Base-by-base conservation (phyloP, 2,329 filamentous ascomycete species). In the Pyrenophora seminiperda region DNA sequence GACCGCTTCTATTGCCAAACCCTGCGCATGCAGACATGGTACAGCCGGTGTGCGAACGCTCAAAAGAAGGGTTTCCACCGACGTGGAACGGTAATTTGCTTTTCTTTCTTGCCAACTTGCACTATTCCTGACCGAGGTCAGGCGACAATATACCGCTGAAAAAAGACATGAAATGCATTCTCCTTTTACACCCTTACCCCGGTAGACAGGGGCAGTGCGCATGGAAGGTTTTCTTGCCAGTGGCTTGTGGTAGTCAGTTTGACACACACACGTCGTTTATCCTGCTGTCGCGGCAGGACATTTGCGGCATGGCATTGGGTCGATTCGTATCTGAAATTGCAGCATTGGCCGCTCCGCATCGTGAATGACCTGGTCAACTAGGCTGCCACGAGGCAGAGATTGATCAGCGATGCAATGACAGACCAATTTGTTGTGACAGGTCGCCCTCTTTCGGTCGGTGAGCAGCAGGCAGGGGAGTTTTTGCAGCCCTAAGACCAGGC, bases 1-100 rank as follows among this genome's bases (percentile, higher is more conserved):
- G 66, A 58, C 58, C 58, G 58, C 58, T 52, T 57, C 59, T 52
- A 46, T 38, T 39, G 49, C 52, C 47, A 63, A 54, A 56, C 47
- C 47, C 27, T 47, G 53, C 58, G 58, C 56, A 58, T 48, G 56
- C 61, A 54, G 58, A 55, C 55, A 19, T 47, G 50, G 40, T 53
- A 54, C 59, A 58, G 46, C 56, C 59, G 50, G 50, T 57, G 53
- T 54, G 58, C 49, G 52, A 62, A 56, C 54, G 59, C 60, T 62
- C 57, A 44, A 34, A 34, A 39, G 20, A 18, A 59, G 45, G 48
- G 56, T 58, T 54, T 54, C 58, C 55, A 55, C 60, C 47, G 31
- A 49, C 43, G 41, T 53, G 44, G 53, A 44, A 50, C 42, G 30
- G 22, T 24, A n/a, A n/a, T 43, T 48, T 51, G 34, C 30, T 47